Evolutionary conservation across 2,329 filamentous ascomycete genomes (phyloP), one percentile per base, ranked within the genome.

Genomic region (Curvularia sp.): DNA sequence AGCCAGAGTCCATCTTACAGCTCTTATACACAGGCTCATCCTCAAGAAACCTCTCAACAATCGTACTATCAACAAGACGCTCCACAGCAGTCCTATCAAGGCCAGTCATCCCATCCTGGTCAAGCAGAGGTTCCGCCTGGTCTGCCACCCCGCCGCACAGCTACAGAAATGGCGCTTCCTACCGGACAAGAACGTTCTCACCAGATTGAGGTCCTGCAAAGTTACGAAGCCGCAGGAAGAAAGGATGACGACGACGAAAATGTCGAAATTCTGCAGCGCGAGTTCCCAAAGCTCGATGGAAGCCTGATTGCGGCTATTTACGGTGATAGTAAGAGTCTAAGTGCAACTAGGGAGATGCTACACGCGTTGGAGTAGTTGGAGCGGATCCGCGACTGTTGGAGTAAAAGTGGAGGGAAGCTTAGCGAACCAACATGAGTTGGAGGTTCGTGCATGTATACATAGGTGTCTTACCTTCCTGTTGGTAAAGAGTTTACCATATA

Each of bases 301-400:
- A 77, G 73, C 55, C 59, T 81, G 65, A 78, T 81, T 59, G 79
- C 79, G 10, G 79, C 79, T n/a, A 74, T 81, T 42, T 81, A 80
- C 59, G 72, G 74, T 6, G 79, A 81, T 61, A 74, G 71, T 25
- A 74, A 79, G 67, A 75, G 70, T 60, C 53, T 80, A 62, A 73
- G 74, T 19, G 78, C 74, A n/a, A 78, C 78, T 56, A 73, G 79
- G 61, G 79, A 81, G 70, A 79, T 80, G 78, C 65, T 81, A 57
- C 68, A 73, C 41, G 79, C 79, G 65, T 62, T 81, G 64, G 64
- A 66, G 39, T 56, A 34, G n/a, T 21, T 30, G 21, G 27, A 27
- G 21, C 15, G 41, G 30, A 27, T 4, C 23, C 21, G 3, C 5
- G 28, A 19, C 46, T 23, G 41, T 25, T 21, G 39, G 32, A n/a